phyloP scores from a whole-genome alignment of 1,284 basidiomycete species.

The Naganishia cerealis region DNA sequence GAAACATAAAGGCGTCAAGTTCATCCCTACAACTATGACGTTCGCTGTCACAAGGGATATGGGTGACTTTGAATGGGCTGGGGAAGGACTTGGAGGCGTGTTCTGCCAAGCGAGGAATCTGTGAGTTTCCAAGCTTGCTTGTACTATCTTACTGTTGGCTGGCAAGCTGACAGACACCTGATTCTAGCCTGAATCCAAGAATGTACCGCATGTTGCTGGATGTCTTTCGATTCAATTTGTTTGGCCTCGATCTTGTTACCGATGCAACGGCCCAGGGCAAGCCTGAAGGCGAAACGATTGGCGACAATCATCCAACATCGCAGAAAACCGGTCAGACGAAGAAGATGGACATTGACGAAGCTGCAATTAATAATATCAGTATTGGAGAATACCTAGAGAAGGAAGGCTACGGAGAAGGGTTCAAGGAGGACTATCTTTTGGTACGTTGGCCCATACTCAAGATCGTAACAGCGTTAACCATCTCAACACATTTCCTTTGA shows the following conservation, averaged over 20 bases:
- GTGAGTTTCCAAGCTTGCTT: slow-evolving; percentile 32
- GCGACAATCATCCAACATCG: slow-evolving; percentile 4
- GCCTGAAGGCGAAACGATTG: slow-evolving; percentile 28
- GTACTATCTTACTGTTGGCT: background rate
- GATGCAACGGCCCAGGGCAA: slow-evolving; percentile 30
- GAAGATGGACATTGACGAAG: slow-evolving; percentile 35
- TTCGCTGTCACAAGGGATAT: slow-evolving; percentile 71
- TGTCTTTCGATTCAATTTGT: slow-evolving; percentile 73
- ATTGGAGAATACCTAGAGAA: slow-evolving; percentile 70
- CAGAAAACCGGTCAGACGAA: slow-evolving; percentile 48
- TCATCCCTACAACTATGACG: slow-evolving; percentile 70
- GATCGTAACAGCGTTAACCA: background rate
- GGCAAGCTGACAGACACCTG: background rate
- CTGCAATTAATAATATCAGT: slow-evolving; percentile 56
- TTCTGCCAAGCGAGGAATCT: slow-evolving; percentile 68
- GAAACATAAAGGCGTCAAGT: slow-evolving; percentile 58
- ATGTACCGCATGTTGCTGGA: slow-evolving; percentile 79
- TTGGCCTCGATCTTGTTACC: slow-evolving; percentile 56
- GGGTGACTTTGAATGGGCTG: slow-evolving; percentile 73
- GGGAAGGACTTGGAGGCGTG: slow-evolving; percentile 62
- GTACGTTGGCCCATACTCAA: slow-evolving; percentile 55
- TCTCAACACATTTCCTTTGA: background rate
- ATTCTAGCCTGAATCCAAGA: slow-evolving; percentile 59
- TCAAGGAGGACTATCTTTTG: slow-evolving; percentile 75
- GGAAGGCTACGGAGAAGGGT: slow-evolving; percentile 68